Evolutionary conservation across 2,329 filamentous ascomycete species (phyloP), one percentile per base, ranked within the genome.

Genomic region (Claviceps monticola): DNA sequence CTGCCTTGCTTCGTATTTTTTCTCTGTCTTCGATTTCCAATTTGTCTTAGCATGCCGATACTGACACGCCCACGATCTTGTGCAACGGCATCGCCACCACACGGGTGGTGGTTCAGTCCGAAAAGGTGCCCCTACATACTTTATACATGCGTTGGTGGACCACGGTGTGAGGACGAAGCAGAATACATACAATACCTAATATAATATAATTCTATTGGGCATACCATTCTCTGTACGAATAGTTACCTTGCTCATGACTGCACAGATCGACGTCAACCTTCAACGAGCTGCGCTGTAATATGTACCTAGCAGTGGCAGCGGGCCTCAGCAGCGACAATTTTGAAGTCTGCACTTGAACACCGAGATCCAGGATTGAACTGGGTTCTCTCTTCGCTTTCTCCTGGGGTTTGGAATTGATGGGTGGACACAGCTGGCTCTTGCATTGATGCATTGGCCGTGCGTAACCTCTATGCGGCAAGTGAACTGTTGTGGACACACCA

Each of bases 401-500:
- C 41, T 6, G 14, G 8, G 4, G 17, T 2, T 9, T 17, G 19
- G 8, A 43, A 21, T 23, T 43, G 21, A 21, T 34, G 9, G 29
- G 11, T 34, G 9, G 26, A 11, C 29, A 34, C 29, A 29, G 29
- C 41, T 36, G 36, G 46, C 36, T 49, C 47, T 43, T 50, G 39
- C 46, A 43, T 50, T 16, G 14, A 14, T 43, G 19, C 41, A 43
- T 43, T 44, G 19, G 21, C 17, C 39, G 13, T 49, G 51, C 41
- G 43, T 47, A 44, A 43, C 48, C 43, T 36, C n/a, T 43, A 47
- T 21, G 36, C 49, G 19, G 43, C 41, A 46, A 46, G 43, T 46
- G 26, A 4, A 29, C 26, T 29, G 26, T 29, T 29, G 26, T 29
- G 43, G 38, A 39, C 36, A 41, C 49, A 37, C 3, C 34, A 42